A percentile compares a stretch with the other conserved stretches of the same genome.
Evolutionary conservation across 192 early-diverging fungal species (phyloP).

Genomic region (Martensiomyces pterosporus): DNA sequence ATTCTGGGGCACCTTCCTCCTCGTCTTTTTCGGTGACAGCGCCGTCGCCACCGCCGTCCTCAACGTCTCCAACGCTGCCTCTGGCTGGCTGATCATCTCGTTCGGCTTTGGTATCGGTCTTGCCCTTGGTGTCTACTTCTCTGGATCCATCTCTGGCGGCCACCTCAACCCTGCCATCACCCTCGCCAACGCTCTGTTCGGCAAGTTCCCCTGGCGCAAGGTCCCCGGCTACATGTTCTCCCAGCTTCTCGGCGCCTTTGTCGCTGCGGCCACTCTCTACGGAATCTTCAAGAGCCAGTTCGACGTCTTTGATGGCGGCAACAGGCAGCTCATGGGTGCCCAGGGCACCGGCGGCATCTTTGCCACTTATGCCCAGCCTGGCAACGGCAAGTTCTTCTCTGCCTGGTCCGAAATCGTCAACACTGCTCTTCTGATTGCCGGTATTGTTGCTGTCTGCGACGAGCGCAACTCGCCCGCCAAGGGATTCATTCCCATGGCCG

Average conservation of each 20-base stretch:
- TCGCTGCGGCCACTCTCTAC: conserved; percentile 65
- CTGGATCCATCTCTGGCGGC: conserved; percentile 64
- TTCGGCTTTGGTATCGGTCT: conserved; percentile 64
- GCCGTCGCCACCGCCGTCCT: conserved; percentile 52
- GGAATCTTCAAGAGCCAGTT: conserved; percentile 59
- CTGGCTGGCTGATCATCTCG: conserved; percentile 53
- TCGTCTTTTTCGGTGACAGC: conserved; percentile 63
- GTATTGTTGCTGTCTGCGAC: conserved; percentile 61
- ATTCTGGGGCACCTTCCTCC: conserved; percentile 68
- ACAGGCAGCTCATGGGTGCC: conserved; percentile 43
- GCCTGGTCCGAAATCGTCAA: conserved; percentile 64
- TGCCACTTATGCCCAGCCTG: conserved; percentile 58
- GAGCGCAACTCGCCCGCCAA: conserved; percentile 54
- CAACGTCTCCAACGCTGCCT: conserved; percentile 36
- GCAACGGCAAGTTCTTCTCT: conserved; percentile 54
- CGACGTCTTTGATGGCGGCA: conserved; percentile 51
- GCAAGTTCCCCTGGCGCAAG: conserved; percentile 68
- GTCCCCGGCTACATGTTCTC: conserved; percentile 62
- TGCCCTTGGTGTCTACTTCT: conserved; percentile 58
- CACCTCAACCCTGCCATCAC: conserved; percentile 79
- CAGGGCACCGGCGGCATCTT: conserved; percentile 61
- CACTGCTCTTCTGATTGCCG: conserved; percentile 61
- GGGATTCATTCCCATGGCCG: conserved; percentile 53
- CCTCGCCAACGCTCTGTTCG: conserved; percentile 59
- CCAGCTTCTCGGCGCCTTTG: conserved; percentile 71